These are phyloP conservation scores for Raphanus raphanistrum DNA, from an alignment of 345 rosid species.

Conservation along the genomic window DNA sequence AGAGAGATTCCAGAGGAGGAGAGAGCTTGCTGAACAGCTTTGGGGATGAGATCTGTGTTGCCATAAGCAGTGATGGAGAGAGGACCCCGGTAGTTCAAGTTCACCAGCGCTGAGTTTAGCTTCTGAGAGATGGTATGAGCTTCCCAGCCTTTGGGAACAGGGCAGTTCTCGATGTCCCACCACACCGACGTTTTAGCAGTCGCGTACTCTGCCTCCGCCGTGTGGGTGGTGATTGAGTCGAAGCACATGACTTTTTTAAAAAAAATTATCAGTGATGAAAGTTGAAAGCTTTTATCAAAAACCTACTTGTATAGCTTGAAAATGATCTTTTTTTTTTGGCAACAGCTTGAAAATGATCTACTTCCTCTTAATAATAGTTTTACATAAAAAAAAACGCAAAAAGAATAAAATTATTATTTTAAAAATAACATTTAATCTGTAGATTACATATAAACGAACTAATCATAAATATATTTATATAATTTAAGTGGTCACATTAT, in stretches of 20 bases:
- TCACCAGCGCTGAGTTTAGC: slow-evolving; percentile 62
- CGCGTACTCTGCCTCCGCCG: slow-evolving; percentile 55
- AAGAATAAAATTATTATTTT: too few relatives aligned
- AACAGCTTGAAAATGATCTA: too few relatives aligned
- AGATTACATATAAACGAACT: too few relatives aligned
- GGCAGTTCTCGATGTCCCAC: slow-evolving; percentile 94
- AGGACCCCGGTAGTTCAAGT: slow-evolving; percentile 67
- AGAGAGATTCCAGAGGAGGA: slow-evolving; percentile 76
- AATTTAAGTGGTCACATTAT: too few relatives aligned
- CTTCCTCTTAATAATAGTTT: too few relatives aligned
- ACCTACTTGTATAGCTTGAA: too few relatives aligned
- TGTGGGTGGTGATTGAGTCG: neutral
- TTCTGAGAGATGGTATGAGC: slow-evolving; percentile 67
- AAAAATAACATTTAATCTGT: too few relatives aligned
- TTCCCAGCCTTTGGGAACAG: slow-evolving; percentile 61
- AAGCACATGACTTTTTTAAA: neutral
- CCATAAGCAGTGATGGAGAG: slow-evolving; percentile 81
- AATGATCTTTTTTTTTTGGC: too few relatives aligned
- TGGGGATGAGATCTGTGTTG: slow-evolving; percentile 62
- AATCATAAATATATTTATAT: too few relatives aligned
- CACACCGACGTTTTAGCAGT: slow-evolving; percentile 72
- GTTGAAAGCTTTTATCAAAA: too few relatives aligned
- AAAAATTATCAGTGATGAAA: too few relatives aligned
- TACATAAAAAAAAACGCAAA: too few relatives aligned
- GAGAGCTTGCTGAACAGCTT: slow-evolving; percentile 65